A percentile compares a stretch with the other conserved stretches of the same genome.
Evolutionary conservation across 257 asterid genomes (phyloP).

Genomic region (Rubia yunnanensis): DNA sequence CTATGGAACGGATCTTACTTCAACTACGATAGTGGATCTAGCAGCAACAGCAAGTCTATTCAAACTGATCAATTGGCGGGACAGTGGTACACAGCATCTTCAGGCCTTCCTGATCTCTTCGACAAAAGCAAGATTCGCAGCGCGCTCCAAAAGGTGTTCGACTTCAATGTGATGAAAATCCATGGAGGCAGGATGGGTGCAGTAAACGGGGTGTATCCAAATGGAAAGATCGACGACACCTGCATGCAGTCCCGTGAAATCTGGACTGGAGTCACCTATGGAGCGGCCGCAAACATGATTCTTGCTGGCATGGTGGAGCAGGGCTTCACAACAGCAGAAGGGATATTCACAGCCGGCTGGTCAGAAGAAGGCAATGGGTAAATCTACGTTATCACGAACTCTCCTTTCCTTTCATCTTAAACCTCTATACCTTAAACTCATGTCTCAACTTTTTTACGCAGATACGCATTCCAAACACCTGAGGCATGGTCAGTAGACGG

Average conservation of each 20-base stretch:
- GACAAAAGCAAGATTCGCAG: conserved; percentile 55
- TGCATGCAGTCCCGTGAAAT: conserved; percentile 99
- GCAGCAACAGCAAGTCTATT: conserved; percentile 85
- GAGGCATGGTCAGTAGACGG: conserved; percentile 96
- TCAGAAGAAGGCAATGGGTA: conserved; percentile 97
- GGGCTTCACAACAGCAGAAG: conserved; percentile 85
- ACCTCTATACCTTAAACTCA: too few species aligned
- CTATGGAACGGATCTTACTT: conserved; percentile 92
- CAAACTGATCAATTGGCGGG: conserved; percentile 97
- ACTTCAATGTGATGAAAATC: conserved; percentile 83
- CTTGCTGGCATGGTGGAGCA: conserved; percentile 96
- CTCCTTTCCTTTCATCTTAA: neutral
- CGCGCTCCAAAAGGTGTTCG: conserved; percentile 70
- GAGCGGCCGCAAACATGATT: conserved; percentile 89
- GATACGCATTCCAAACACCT: conserved; percentile 89
- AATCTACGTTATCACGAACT: conserved; percentile 4
- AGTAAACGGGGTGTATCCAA: conserved; percentile 96
- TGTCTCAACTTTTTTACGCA: conserved; percentile 18
- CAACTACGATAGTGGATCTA: conserved; percentile 89
- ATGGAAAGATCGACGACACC: conserved; percentile 86
- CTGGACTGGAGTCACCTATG: conserved; percentile 95
- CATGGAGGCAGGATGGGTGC: conserved; percentile 93
- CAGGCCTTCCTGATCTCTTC: conserved; percentile 91
- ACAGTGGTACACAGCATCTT: conserved; percentile 92
- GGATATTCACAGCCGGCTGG: conserved; percentile 94